These are phyloP conservation scores for Apiotrichum gamsii DNA, from an alignment of 1,284 basidiomycete species.

Conservation along the genomic window DNA sequence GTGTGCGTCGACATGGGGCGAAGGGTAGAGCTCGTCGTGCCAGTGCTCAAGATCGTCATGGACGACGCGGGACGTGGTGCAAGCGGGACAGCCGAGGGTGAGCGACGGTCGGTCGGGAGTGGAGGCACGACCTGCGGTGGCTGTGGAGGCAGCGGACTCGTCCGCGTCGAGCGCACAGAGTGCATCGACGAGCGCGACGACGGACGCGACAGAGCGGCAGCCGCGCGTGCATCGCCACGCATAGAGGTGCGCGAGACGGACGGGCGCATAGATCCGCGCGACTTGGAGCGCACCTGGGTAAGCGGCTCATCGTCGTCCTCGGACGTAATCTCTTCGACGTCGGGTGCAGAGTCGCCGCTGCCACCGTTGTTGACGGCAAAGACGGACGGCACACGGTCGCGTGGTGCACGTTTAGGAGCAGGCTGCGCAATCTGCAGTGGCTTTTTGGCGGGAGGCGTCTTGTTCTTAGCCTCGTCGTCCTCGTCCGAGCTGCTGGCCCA, in stretches of 20 bases:
- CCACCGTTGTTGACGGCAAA: background rate
- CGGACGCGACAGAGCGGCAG: background rate
- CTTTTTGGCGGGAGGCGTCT: conserved; percentile 2
- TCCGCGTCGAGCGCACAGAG: background rate
- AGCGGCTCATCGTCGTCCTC: conserved; percentile 6
- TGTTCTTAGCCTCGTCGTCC: conserved; percentile 14
- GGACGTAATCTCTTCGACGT: background rate
- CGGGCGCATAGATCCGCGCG: background rate
- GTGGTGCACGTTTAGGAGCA: background rate
- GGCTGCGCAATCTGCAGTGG: conserved; percentile 2
- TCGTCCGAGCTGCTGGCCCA: conserved; percentile 21
- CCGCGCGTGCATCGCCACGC: no score
- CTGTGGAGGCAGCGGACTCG: background rate
- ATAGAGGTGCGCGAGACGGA: background rate
- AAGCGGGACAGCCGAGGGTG: no score
- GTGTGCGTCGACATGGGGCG: no score
- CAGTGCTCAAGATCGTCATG: no score
- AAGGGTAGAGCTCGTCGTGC: no score
- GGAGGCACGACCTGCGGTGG: background rate
- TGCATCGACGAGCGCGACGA: background rate
- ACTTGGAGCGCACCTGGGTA: conserved; percentile 1
- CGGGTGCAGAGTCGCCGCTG: no score
- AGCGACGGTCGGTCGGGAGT: no score
- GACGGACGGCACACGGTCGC: background rate
- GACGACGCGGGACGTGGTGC: no score